Conservation (phyloP, 331 rosid genomes). For the Phaseolus coccineus region DNA sequence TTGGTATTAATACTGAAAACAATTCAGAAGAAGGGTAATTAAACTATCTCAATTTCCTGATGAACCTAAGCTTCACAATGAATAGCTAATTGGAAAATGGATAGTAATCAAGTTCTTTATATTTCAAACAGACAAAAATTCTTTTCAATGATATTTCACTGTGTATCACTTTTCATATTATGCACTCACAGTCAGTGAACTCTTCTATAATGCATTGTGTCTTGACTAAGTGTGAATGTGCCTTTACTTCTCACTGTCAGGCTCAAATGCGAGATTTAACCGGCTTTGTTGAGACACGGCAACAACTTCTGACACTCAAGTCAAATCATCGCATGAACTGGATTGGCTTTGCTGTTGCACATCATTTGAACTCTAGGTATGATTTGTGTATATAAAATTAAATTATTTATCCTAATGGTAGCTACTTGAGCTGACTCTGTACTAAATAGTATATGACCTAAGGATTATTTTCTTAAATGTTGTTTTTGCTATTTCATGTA, state of each 20-base stretch:
- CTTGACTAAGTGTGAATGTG: neutral
- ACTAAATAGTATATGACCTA: neutral
- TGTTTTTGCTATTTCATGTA: neutral
- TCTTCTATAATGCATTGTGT: neutral
- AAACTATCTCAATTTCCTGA: constrained; percentile 7
- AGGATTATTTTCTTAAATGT: constrained; percentile 3
- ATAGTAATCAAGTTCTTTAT: neutral
- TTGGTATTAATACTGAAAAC: neutral
- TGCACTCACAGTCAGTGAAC: neutral
- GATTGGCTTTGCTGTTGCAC: constrained; percentile 97
- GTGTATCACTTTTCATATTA: neutral
- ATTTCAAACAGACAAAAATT: neutral
- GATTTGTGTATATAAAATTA: constrained; percentile 30
- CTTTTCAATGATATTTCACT: constrained; percentile 33
- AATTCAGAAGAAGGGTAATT: neutral
- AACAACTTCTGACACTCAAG: constrained; percentile 88
- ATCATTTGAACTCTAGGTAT: constrained; percentile 92
- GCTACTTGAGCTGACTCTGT: constrained; percentile 19
- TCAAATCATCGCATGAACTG: constrained; percentile 99
- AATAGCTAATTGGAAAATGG: neutral
- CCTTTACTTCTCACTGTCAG: constrained; percentile 51
- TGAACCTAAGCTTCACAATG: neutral
- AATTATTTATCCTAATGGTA: constrained; percentile 22
- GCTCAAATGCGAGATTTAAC: constrained; percentile 98
- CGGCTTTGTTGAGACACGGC: constrained; percentile 96